phyloP scores from a whole-genome alignment of 768 basidiomycete genomes.

The Sarcodon sp. region DNA sequence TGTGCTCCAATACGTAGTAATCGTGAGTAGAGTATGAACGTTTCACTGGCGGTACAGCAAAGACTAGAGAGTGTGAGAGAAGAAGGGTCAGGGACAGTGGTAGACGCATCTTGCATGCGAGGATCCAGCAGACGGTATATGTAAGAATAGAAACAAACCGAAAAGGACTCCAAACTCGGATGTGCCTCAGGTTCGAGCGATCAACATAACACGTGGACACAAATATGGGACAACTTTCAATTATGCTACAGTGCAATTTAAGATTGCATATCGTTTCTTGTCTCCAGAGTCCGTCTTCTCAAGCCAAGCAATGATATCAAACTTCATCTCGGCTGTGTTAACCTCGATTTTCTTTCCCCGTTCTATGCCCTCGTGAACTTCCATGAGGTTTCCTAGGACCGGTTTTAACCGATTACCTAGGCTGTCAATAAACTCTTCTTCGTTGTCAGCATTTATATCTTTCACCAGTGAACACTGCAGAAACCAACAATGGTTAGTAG shows the following conservation, averaged over 20 bases:
- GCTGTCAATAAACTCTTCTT: conserved; percentile 21
- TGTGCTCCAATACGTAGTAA: conserved; percentile 75
- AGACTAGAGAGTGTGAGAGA: conserved; percentile 13
- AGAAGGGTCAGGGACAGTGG: conserved; percentile 16
- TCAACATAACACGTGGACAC: too few species aligned
- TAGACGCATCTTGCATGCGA: conserved; percentile 8
- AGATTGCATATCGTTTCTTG: too few species aligned
- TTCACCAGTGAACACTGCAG: conserved; percentile 29
- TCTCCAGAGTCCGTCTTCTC: too few species aligned
- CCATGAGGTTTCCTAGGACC: conserved; percentile 32
- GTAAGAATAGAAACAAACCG: neutral
- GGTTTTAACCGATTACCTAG: conserved; percentile 30
- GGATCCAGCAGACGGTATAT: neutral
- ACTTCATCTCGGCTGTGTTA: too few species aligned
- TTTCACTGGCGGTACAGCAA: conserved; percentile 29
- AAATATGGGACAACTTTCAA: too few species aligned
- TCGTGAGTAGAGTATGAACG: conserved; percentile 50
- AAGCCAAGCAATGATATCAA: too few species aligned
- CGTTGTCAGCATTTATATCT: conserved; percentile 30
- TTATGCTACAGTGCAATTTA: too few species aligned
- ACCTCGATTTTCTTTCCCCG: too few species aligned
- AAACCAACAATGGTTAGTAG: conserved; percentile 1
- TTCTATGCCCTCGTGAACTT: conserved; percentile 19
- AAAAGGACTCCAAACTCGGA: neutral
- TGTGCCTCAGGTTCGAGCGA: too few species aligned